Evolutionary conservation across 306 rosid genomes (phyloP), one percentile per base, ranked within the genome.

Genomic region (Ormosia emarginata): DNA sequence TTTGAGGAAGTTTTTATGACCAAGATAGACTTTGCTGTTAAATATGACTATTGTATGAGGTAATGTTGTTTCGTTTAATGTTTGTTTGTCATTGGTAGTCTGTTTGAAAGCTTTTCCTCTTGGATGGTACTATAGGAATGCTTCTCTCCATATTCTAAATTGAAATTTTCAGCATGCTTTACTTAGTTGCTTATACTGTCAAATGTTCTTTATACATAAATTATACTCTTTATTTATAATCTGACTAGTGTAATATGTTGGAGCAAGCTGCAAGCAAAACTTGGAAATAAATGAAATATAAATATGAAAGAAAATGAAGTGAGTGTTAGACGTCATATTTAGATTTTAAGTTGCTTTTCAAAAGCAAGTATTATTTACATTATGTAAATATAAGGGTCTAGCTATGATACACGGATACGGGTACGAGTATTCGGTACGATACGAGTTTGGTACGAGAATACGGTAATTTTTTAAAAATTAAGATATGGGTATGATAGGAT

Each of bases 1-100:
- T 95, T 95, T 84, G 97, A 95, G 83, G 98, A 92, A 82, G 83
- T 87, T 67, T 95, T 93, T 84, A 88, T 93, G 96, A 93, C 94
- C 74, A 92, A 82, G 86, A 75, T 93, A 76, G 98, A 95, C 88
- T 89, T 37, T 85, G 91, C 94, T 75, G 79, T 88, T 77, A 92
- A 92, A 76, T 93, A 90, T 88, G 99, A 95, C 78, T 91, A 90
- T 73, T 89, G 91, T 76, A 84, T 93, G 68, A 92, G 99, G 99
- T 92, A 88, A 79, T 41, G n/a, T 36, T 76, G 17, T 83, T 56
- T 80, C 68, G 18, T 65, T 43, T 37, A 59, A 24, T 44, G 18
- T 24, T 64, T 68, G 8, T 55, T 79, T 80, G 79, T 32, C 46
- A 62, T 75, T 75, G 9, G 66, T 71, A 57, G 39, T 37, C 64